Base-by-base conservation (phyloP, 2,329 filamentous ascomycete species). In the Hymenoscyphus salicellus region DNA sequence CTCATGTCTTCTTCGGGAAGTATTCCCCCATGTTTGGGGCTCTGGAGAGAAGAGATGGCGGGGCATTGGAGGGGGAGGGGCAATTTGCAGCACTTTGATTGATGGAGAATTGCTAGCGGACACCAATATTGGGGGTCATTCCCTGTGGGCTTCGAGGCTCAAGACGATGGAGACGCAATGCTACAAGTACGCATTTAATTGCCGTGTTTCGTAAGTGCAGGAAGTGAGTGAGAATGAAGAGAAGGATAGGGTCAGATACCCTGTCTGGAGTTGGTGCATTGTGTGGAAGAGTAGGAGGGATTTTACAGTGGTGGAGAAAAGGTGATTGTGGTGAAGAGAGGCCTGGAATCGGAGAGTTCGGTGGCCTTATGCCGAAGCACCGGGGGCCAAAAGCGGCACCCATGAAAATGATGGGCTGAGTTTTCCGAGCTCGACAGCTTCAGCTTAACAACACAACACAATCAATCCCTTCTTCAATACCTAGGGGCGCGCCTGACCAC, bases 51-150 rank as follows among this genome's bases (percentile, higher is more conserved):
- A 32, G 30, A 58, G 28, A 57, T 58, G 63, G 60, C 59, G 46
- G 62, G 32, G 62, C 52, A 30, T 61, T 52, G 23, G 46, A 52
- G 46, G 46, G 46, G 30, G 26, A 56, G 26, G 55, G 55, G 55
- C 28, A 20, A n/a, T 30, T 64, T 20, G 43, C 8, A 10, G 33
- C 20, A 14, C 17, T 49, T 32, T 68, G 64, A 68, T 68, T 68
- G 66, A 66, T 66, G 66, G 66, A 68, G 63, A 68, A 68, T 52
- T 52, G 20, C 36, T 23, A 52, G 41, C 20, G 46, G 46, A 14
- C 23, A 52, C 46, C 46, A 52, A 23, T 5, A 14, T 26, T 52
- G 23, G n/a, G 20, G 46, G n/a, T 52, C 46, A 26, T 26, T 52
- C 10, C 17, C 20, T 52, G 20, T 26, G 20, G 5, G 11, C 8